Conservation (phyloP, 1,139 yeast genomes). For the Sugiyamaella sp. region DNA sequence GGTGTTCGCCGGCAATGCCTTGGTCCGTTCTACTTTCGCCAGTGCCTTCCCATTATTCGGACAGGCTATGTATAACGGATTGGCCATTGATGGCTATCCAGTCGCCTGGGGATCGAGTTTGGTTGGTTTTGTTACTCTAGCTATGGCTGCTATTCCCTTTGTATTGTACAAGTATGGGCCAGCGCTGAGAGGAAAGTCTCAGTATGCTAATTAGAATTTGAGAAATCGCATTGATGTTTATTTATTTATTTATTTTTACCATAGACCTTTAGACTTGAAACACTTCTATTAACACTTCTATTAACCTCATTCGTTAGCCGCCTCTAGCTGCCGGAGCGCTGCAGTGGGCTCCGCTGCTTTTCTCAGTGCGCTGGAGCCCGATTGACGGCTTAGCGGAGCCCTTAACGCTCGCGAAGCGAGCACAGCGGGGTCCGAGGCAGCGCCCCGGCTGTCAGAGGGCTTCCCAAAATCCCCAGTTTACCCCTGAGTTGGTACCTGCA, state of each 20-base stretch:
- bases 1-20: constrained; percentile 57
- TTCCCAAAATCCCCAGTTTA: not conserved
- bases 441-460: no score
- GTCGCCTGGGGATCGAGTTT: constrained; percentile 60
- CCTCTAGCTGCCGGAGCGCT: no score
- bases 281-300: not conserved
- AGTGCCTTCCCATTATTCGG: constrained; percentile 63
- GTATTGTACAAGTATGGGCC: constrained; percentile 60
- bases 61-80: constrained; percentile 49
- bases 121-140: constrained; percentile 49
- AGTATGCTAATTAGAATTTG: constrained; percentile 32
- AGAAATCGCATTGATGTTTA: not conserved
- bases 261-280: constrained; percentile 1
- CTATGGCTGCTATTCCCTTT: constrained; percentile 57
- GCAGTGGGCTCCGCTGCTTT: no score
- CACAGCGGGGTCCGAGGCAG: not conserved
- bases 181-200: constrained; percentile 47
- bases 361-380: not conserved
- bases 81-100: constrained; percentile 50
- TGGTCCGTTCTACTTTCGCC: constrained; percentile 54
- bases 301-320: no score
- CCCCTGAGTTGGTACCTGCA: not conserved
- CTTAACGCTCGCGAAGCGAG: not conserved
- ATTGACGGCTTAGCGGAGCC: not conserved
- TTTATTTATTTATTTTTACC: constrained; percentile 14